Percentiles rank a stretch among this genome's conserved stretches.
phyloP scores from a whole-genome alignment of 345 rosid species.

The Euphorbia tirucalli region DNA sequence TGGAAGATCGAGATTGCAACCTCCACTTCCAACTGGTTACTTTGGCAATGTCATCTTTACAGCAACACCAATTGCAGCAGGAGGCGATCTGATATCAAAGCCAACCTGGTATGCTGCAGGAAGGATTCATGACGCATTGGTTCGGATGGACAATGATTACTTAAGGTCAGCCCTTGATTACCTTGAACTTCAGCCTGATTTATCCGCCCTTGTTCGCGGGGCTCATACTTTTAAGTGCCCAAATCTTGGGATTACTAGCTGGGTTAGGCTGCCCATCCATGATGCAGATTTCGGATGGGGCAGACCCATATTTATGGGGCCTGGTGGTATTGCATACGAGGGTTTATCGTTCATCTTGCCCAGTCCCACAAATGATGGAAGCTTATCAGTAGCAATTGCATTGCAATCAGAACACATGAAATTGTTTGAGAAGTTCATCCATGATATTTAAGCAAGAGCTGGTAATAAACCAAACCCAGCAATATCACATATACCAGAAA shows the following conservation, averaged over 20 bases:
- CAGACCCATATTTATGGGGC: constrained; percentile 87
- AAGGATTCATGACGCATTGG: constrained; percentile 70
- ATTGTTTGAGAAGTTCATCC: constrained; percentile 57
- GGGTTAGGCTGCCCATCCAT: constrained; percentile 83
- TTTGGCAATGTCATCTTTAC: constrained; percentile 94
- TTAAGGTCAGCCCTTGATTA: constrained; percentile 93
- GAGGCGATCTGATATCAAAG: constrained; percentile 63
- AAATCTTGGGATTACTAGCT: constrained; percentile 82
- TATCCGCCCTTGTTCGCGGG: constrained; percentile 72
- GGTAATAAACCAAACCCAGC: background rate
- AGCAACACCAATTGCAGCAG: constrained; percentile 71
- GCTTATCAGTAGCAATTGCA: constrained; percentile 75
- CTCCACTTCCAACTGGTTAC: constrained; percentile 82
- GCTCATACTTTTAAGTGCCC: constrained; percentile 84
- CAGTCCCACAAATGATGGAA: constrained; percentile 71
- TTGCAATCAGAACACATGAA: constrained; percentile 80
- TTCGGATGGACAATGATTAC: constrained; percentile 77
- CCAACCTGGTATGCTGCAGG: constrained; percentile 91
- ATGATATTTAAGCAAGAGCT: constrained; percentile 32
- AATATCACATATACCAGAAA: background rate
- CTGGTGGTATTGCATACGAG: constrained; percentile 81
- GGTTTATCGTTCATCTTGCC: constrained; percentile 78
- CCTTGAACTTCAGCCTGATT: constrained; percentile 84
- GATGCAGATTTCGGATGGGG: constrained; percentile 98
- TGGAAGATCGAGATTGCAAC: constrained; percentile 73